phyloP scores from a whole-genome alignment of 805 yeast genomes.

The Monosporozyma aquatica region DNA sequence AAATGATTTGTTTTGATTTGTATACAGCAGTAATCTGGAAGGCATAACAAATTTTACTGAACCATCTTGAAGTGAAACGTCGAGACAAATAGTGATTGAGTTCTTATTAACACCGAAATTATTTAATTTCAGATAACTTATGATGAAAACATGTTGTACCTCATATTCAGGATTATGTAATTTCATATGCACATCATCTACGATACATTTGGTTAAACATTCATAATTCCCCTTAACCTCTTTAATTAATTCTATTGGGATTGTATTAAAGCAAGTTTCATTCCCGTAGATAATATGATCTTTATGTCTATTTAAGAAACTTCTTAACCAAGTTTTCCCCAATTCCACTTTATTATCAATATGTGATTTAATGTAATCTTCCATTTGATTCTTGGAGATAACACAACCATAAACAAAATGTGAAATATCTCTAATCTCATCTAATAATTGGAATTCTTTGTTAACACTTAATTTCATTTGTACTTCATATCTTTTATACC shows the following conservation, averaged over 20 bases:
- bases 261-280: not conserved
- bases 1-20: constrained; percentile 3
- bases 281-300: constrained; percentile 16
- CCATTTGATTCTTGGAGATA: constrained; percentile 16
- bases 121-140: not conserved
- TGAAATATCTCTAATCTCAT: constrained; percentile 11
- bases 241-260: constrained; percentile 7
- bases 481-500: constrained; percentile 14
- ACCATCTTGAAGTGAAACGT: constrained; percentile 8
- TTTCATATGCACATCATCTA: constrained; percentile 7
- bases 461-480: constrained; percentile 22
- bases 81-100: constrained; percentile 11
- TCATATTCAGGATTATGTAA: not conserved
- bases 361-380: constrained; percentile 5
- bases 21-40: constrained; percentile 15
- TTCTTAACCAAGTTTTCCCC: constrained; percentile 21
- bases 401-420: constrained; percentile 19
- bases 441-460: constrained; percentile 12
- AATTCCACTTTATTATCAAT: constrained; percentile 12
- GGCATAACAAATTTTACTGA: constrained; percentile 7
- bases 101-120: not conserved
- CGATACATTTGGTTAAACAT: constrained; percentile 16
- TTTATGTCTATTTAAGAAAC: constrained; percentile 19
- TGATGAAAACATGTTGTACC: not conserved
- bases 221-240: constrained; percentile 14